Evolutionary conservation across 768 basidiomycete genomes (phyloP).

Genomic region (Crepidotus variabilis): DNA sequence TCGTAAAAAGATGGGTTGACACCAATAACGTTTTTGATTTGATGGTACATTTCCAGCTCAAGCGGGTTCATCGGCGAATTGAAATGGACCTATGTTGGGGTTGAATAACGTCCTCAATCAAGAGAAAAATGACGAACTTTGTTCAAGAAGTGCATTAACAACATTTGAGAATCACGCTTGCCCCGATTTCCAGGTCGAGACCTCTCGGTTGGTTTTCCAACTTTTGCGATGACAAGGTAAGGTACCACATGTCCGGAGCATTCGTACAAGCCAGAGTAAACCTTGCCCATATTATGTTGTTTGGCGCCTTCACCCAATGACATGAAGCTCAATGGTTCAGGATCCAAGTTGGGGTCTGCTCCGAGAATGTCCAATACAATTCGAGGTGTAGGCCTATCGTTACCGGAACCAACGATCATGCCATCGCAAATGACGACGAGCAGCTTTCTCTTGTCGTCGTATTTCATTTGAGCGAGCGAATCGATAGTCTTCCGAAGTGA

Average conservation of each 20-base stretch:
- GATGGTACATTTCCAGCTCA: constrained; percentile 98
- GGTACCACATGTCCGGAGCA: constrained; percentile 94
- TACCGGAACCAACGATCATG: constrained; percentile 96
- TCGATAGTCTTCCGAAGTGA: constrained; percentile 89
- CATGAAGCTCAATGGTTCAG: constrained; percentile 91
- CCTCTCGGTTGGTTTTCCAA: constrained; percentile 93
- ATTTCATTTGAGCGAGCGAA: constrained; percentile 89
- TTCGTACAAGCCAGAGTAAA: constrained; percentile 95
- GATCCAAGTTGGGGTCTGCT: constrained; percentile 87
- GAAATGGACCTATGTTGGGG: constrained; percentile 76
- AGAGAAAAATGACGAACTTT: constrained; percentile 48
- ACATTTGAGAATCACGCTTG: constrained; percentile 96
- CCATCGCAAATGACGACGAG: constrained; percentile 94
- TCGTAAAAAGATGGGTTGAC: constrained; percentile 99
- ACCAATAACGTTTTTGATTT: constrained; percentile 99
- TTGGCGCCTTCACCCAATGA: constrained; percentile 92
- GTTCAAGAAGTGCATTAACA: constrained; percentile 97
- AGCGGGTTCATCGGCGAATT: constrained; percentile 94
- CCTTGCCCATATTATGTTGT: constrained; percentile 98
- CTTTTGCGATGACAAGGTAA: constrained; percentile 87
- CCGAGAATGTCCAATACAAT: constrained; percentile 97
- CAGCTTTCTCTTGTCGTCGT: constrained; percentile 97
- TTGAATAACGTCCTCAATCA: background rate
- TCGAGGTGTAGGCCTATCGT: constrained; percentile 92
- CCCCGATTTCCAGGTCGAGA: constrained; percentile 94